Base-by-base conservation (phyloP, 148 eudicot genomes). In the Rhododendron ovatum region DNA sequence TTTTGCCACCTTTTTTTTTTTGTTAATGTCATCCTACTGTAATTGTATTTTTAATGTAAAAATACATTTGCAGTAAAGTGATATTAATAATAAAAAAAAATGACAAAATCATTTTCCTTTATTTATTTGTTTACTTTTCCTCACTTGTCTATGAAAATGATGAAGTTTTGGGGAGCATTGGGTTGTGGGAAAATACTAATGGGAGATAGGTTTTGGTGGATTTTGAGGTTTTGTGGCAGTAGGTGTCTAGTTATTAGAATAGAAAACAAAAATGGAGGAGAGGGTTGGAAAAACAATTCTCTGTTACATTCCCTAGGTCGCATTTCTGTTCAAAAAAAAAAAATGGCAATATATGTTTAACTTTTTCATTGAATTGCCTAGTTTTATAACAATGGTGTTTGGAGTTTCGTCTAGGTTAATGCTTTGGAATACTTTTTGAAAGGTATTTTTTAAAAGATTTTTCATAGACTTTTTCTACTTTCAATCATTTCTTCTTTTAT, bases 61-160 rank as follows among this genome's bases (percentile, higher is more conserved):
- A 37, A 37, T 37, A 37, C 39, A 2, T 0, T 37, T 37, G 0
- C 4, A 37, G 39, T 0, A 2, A 3, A 37, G 3, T 37, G 39
- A 3, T 3, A 3, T 2, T 37, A 37, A 37, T 0, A 37, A 37
- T 1, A 45, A 45, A 45, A 43, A 0, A 7, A 9, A 50, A 33
- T 11, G 13, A 9, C 39, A 37, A 37, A 37, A 37, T 37, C 3
- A 35, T 35, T 35, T 35, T 77, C 63, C 61, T 82, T 82, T 85
- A 78, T 87, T 79, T 85, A 47, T 61, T 77, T 86, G 35, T 37
- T 55, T 43, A 24, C 67, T 5, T 86, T 61, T 87, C 78, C 74
- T 80, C 80, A 59, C 69, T 87, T 87, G 91, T 88, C 89, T 90
- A 89, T 89, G 90, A 92, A 89, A 90, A 92, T 91, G 93, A 90